These are phyloP conservation scores for Aspergillus sp. DNA, from an alignment of 2,329 filamentous ascomycete genomes.

Conservation along the genomic window DNA sequence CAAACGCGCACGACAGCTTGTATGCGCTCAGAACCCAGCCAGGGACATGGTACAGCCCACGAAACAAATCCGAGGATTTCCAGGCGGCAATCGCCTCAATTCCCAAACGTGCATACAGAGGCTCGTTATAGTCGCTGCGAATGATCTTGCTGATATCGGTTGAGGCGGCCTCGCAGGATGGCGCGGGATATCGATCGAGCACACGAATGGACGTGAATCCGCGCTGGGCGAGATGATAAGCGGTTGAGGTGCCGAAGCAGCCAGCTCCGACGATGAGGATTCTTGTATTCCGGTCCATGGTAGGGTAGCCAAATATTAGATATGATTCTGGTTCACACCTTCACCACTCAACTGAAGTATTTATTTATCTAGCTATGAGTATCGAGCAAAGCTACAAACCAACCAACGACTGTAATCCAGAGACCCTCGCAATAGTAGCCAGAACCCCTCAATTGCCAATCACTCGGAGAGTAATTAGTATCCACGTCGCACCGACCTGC, in stretches of 20 bases:
- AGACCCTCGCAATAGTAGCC: too few species aligned
- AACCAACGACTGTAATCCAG: too few species aligned
- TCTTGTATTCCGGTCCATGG: background rate
- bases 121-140: conserved; percentile 6
- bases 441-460: too few species aligned
- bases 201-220: conserved; percentile 1
- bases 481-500: background rate
- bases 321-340: too few species aligned
- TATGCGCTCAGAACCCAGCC: conserved; percentile 6
- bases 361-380: too few species aligned
- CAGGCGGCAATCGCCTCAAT: conserved; percentile 1
- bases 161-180: conserved; percentile 4
- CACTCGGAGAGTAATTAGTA: too few species aligned
- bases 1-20: background rate
- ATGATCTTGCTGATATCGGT: conserved; percentile 8
- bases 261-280: conserved; percentile 8
- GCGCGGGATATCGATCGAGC: background rate
- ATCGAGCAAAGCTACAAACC: too few species aligned
- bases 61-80: background rate
- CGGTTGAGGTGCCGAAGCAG: conserved; percentile 3
- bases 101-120: background rate
- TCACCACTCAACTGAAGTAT: too few species aligned
- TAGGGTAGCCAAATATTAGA: background rate
- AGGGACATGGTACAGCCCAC: background rate
- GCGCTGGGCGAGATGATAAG: conserved; percentile 5